phyloP scores from a whole-genome alignment of 1,284 basidiomycete genomes.

The Pascua guehoae region DNA sequence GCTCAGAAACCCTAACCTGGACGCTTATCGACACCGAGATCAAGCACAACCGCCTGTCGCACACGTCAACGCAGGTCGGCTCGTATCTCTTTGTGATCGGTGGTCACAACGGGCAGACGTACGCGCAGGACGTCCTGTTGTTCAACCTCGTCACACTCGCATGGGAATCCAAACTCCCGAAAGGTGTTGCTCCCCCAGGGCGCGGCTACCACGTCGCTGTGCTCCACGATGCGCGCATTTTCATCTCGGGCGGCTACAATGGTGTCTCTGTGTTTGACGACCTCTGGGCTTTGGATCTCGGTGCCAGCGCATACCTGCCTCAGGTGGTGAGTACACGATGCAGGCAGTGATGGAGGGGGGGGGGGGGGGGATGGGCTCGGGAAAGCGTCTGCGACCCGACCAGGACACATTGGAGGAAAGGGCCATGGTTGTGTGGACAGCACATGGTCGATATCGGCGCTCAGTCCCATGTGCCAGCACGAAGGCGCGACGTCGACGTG shows the following conservation, averaged over 20 bases:
- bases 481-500: no score
- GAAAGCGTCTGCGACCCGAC: no score
- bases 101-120: constrained; percentile 76
- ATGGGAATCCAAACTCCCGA: constrained; percentile 57
- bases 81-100: constrained; percentile 86
- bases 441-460: no score
- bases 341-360: neutral
- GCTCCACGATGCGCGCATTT: constrained; percentile 76
- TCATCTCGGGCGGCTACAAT: constrained; percentile 85
- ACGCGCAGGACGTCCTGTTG: constrained; percentile 72
- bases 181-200: constrained; percentile 63
- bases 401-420: no score
- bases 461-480: no score
- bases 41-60: constrained; percentile 70
- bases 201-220: constrained; percentile 74
- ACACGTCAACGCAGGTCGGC: constrained; percentile 86
- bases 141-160: constrained; percentile 71
- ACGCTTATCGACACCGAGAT: constrained; percentile 59
- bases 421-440: no score
- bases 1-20: constrained; percentile 67
- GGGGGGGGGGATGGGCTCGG: no score
- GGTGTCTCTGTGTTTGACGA: constrained; percentile 78
- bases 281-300: constrained; percentile 76
- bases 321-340: constrained; percentile 58
- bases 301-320: constrained; percentile 82